These are phyloP conservation scores for Xylaria sp. DNA, from an alignment of 2,329 filamentous ascomycete species.

Conservation along the genomic window DNA sequence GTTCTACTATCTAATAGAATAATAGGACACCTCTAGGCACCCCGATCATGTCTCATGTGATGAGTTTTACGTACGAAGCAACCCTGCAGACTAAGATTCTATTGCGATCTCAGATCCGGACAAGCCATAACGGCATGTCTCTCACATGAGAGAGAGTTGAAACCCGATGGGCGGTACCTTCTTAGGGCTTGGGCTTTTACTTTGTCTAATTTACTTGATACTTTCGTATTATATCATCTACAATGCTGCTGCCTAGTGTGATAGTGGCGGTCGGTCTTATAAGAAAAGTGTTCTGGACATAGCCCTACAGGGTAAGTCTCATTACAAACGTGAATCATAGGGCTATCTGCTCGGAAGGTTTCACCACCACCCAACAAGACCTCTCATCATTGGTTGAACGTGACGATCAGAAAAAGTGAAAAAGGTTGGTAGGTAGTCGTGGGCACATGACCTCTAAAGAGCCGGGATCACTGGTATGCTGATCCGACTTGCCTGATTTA, in stretches of 20 bases:
- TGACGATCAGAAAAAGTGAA: background rate
- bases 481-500: constrained; percentile 23
- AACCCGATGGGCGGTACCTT: too few species aligned
- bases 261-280: background rate
- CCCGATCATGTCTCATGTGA: too few species aligned
- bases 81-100: too few species aligned
- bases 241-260: background rate
- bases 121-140: too few species aligned
- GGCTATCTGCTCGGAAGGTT: background rate
- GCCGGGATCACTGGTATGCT: background rate
- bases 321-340: background rate
- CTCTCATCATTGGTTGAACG: background rate
- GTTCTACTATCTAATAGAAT: too few species aligned
- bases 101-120: too few species aligned
- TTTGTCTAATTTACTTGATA: too few species aligned
- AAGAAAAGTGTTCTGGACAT: background rate
- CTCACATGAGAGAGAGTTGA: too few species aligned
- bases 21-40: too few species aligned
- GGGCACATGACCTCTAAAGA: constrained; percentile 9
- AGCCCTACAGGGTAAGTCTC: background rate
- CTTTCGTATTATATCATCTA: too few species aligned
- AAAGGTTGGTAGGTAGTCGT: background rate
- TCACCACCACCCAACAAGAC: background rate
- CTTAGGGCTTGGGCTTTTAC: background rate
- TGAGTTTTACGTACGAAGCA: too few species aligned